Conservation (phyloP, 2,329 filamentous ascomycete genomes). For the Colletotrichum tofieldiae region DNA sequence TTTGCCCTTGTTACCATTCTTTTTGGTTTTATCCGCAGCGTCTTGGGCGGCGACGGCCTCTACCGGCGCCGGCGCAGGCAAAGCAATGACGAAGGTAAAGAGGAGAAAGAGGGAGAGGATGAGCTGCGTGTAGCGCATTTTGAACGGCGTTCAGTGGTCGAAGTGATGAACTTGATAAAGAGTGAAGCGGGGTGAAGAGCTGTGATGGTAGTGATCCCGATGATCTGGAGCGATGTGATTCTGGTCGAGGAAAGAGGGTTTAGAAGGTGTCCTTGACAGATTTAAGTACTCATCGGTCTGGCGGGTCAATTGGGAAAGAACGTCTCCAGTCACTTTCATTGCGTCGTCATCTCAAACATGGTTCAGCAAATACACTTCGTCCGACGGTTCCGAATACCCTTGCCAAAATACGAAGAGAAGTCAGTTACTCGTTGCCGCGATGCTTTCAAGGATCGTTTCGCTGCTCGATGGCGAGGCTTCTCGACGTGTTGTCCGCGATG, state of each 20-base stretch:
- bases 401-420: background rate
- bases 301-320: background rate
- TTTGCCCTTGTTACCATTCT: background rate
- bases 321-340: background rate
- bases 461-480: conserved; percentile 1
- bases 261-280: background rate
- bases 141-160: background rate
- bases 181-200: background rate
- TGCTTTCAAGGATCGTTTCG: conserved; percentile 19
- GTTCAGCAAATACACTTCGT: conserved; percentile 11
- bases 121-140: conserved; percentile 27
- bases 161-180: background rate
- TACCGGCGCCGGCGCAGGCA: conserved; percentile 15
- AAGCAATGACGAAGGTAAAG: conserved; percentile 23
- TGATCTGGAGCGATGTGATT: conserved; percentile 2
- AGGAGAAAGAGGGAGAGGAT: conserved; percentile 25
- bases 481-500: background rate
- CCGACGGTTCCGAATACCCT: conserved; percentile 18
- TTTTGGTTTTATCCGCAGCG: background rate
- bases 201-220: background rate
- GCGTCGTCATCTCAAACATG: conserved; percentile 32
- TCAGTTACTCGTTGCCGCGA: background rate
- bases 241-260: accelerated
- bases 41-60: background rate
- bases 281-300: conserved; percentile 22